Evolutionary conservation across 805 yeast genomes (phyloP).

Genomic region (Hanseniaspora pseudoguilliermondii): DNA sequence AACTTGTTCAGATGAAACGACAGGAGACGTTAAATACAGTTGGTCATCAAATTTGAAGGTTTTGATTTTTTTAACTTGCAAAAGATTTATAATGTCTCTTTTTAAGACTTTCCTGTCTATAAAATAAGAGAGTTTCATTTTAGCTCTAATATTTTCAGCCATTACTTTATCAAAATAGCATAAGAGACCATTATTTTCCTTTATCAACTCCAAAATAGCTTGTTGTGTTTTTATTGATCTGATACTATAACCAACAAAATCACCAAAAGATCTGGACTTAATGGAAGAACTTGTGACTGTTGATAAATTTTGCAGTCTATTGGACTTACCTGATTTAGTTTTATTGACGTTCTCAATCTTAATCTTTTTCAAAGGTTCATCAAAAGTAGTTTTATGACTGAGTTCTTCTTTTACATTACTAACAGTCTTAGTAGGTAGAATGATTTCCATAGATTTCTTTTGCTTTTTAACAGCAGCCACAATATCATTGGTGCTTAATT

Average conservation of each 20-base stretch:
- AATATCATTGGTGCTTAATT: not conserved
- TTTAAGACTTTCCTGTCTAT: constrained; percentile 44
- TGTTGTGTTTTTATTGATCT: constrained; percentile 34
- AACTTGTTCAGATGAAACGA: constrained; percentile 8
- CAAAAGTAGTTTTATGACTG: not conserved
- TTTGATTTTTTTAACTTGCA: constrained; percentile 23
- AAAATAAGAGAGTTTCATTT: constrained; percentile 29
- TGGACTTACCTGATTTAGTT: not conserved
- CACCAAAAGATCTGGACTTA: constrained; percentile 18
- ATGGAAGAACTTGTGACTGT: constrained; percentile 15
- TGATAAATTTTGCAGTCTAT: constrained; percentile 4
- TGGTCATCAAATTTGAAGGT: not conserved
- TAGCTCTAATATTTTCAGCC: constrained; percentile 30
- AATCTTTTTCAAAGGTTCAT: not conserved
- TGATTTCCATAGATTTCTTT: not conserved
- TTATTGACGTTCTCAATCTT: not conserved
- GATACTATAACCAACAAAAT: constrained; percentile 32
- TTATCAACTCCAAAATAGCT: constrained; percentile 32
- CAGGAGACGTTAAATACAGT: constrained; percentile 2
- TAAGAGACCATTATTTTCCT: constrained; percentile 35
- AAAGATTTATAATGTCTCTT: constrained; percentile 33
- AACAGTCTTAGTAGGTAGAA: not conserved
- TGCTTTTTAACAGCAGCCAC: not conserved
- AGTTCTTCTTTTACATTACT: not conserved
- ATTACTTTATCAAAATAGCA: constrained; percentile 32